Evolutionary conservation across 2,329 filamentous ascomycete genomes (phyloP).

Genomic region (Claviceps monticola): DNA sequence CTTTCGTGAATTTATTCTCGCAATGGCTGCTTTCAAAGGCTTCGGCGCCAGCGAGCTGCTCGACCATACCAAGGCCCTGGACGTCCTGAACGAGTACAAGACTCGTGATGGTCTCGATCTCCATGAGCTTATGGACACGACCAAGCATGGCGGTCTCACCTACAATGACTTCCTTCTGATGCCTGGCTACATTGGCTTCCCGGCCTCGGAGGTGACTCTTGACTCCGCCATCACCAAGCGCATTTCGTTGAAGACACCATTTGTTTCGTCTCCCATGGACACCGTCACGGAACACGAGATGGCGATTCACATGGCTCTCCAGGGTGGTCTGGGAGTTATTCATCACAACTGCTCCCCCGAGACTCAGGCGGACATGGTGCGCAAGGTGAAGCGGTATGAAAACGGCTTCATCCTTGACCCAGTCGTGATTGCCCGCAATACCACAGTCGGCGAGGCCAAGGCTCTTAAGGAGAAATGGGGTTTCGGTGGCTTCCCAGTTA

Average conservation of each 20-base stretch:
- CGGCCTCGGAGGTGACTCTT: constrained; percentile 74
- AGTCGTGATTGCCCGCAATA: constrained; percentile 74
- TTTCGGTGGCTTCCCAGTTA: constrained; percentile 96
- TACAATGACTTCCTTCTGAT: constrained; percentile 98
- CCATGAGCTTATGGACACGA: constrained; percentile 77
- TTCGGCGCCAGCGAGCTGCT: constrained; percentile 43
- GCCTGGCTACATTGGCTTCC: constrained; percentile 95
- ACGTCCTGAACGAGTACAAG: constrained; percentile 70
- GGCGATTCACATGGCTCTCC: constrained; percentile 92
- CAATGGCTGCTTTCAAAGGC: constrained; percentile 51
- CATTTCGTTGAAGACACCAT: constrained; percentile 89
- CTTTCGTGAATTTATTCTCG: constrained; percentile 15
- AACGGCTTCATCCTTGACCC: constrained; percentile 98
- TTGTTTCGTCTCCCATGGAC: constrained; percentile 98
- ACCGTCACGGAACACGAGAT: constrained; percentile 99
- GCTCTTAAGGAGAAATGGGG: constrained; percentile 95
- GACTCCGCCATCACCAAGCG: constrained; percentile 91
- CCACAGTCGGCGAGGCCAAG: constrained; percentile 83
- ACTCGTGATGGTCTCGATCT: constrained; percentile 76
- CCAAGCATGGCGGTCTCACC: constrained; percentile 82
- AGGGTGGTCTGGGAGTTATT: constrained; percentile 83
- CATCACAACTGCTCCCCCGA: constrained; percentile 99
- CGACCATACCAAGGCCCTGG: constrained; percentile 62
- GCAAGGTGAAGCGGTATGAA: constrained; percentile 98
- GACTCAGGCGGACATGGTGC: constrained; percentile 95